phyloP scores from a whole-genome alignment of 768 basidiomycete genomes.

The Trametes elegans region DNA sequence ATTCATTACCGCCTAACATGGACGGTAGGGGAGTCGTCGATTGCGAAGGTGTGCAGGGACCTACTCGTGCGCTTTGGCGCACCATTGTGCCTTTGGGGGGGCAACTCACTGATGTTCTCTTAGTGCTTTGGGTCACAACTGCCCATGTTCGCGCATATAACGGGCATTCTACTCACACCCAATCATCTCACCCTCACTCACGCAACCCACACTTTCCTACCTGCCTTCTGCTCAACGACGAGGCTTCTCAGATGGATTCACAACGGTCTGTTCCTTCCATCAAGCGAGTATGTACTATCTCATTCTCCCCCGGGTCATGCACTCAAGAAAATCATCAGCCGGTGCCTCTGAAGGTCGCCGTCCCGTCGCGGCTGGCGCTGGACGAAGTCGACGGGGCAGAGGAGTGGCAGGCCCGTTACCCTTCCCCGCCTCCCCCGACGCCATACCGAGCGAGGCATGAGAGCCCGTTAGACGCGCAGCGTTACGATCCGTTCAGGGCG shows the following conservation, averaged over 20 bases:
- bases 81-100: no score
- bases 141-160: no score
- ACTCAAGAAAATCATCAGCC: not conserved
- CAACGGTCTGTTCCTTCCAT: not conserved
- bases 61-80: no score
- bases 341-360: not conserved
- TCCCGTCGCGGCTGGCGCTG: not conserved
- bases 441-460: not conserved
- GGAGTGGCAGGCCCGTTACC: not conserved
- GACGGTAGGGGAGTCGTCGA: no score
- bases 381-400: constrained; percentile 2
- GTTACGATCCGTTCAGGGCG: constrained; percentile 4
- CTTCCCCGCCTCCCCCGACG: constrained; percentile 7
- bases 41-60: no score
- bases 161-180: no score
- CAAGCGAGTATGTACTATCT: not conserved
- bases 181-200: no score
- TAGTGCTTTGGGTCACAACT: no score
- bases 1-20: no score
- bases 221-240: not conserved
- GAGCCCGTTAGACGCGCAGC: constrained; percentile 6
- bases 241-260: not conserved
- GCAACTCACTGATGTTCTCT: no score
- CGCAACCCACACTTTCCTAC: not conserved
- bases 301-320: not conserved